A percentile compares a stretch with the other conserved stretches of the same genome.
phyloP scores from a whole-genome alignment of 805 yeast genomes.

The Lachancea dasiensis region DNA sequence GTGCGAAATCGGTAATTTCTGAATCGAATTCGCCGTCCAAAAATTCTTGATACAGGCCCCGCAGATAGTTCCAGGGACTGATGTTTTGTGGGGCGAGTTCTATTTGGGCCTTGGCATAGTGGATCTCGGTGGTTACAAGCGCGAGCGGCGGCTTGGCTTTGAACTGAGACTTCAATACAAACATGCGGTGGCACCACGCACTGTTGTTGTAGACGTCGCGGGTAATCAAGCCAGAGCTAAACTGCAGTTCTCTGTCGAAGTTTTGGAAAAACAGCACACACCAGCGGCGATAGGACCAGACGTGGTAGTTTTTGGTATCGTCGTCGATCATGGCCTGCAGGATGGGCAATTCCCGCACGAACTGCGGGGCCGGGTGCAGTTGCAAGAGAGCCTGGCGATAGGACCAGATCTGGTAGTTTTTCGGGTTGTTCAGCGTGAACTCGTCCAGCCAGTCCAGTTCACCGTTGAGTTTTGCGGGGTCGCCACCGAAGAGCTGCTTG shows the following conservation, averaged over 20 bases:
- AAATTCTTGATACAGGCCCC: conserved; percentile 44
- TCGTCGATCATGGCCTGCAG: conserved; percentile 61
- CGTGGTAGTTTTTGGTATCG: conserved; percentile 91
- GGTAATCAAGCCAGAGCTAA: conserved; percentile 42
- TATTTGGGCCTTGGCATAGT: conserved; percentile 46
- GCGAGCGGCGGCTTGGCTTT: conserved; percentile 9
- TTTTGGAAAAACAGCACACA: conserved; percentile 51
- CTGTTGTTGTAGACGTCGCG: conserved; percentile 81
- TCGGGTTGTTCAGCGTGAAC: conserved; percentile 68
- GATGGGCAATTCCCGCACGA: conserved; percentile 57
- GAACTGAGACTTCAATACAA: conserved; percentile 36
- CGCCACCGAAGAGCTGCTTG: conserved; percentile 32
- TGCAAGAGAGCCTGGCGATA: conserved; percentile 67
- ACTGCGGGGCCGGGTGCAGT: conserved; percentile 24
- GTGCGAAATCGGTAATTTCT: conserved; percentile 43
- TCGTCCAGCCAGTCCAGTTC: conserved; percentile 80
- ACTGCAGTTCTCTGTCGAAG: conserved; percentile 46
- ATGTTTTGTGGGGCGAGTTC: conserved; percentile 69
- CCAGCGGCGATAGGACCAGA: conserved; percentile 93
- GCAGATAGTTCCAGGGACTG: conserved; percentile 78
- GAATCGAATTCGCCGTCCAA: conserved; percentile 25
- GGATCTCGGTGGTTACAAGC: conserved; percentile 43
- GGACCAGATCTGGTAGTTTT: conserved; percentile 97
- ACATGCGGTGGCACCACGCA: conserved; percentile 87
- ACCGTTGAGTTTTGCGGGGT: conserved; percentile 24